Evolutionary conservation across 441 rosid genomes (phyloP).

Genomic region (Isatis lusitanica): DNA sequence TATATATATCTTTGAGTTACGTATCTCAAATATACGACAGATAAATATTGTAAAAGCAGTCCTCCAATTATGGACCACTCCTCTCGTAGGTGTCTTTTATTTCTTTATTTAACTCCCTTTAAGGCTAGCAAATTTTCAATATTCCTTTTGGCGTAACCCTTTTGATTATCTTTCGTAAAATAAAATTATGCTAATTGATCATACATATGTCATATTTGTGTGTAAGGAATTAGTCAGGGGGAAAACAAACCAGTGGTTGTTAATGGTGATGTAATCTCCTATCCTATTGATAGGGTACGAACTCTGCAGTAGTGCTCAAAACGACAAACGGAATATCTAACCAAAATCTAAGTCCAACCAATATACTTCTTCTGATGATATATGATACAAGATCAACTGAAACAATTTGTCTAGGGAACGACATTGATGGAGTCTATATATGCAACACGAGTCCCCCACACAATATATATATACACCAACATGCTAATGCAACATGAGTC

Average conservation of each 20-base stretch:
- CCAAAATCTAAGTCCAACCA: constrained; percentile 19
- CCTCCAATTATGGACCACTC: constrained; percentile 11
- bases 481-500: background rate
- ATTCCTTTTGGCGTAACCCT: background rate
- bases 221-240: background rate
- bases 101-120: too few relatives aligned
- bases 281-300: constrained; percentile 3
- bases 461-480: too few relatives aligned
- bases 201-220: background rate
- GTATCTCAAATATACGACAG: background rate
- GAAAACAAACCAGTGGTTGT: constrained; percentile 1
- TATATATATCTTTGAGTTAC: background rate
- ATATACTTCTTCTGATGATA: background rate
- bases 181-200: background rate
- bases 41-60: background rate
- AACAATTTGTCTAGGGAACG: background rate
- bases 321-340: constrained; percentile 27
- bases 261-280: constrained; percentile 24
- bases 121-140: too few relatives aligned
- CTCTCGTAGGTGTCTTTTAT: constrained; percentile 6
- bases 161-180: background rate
- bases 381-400: background rate
- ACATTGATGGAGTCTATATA: background rate
- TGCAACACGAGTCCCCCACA: background rate
- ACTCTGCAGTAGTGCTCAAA: background rate